phyloP scores from a whole-genome alignment of 805 yeast genomes.

The Pichia sporocuriosa region DNA sequence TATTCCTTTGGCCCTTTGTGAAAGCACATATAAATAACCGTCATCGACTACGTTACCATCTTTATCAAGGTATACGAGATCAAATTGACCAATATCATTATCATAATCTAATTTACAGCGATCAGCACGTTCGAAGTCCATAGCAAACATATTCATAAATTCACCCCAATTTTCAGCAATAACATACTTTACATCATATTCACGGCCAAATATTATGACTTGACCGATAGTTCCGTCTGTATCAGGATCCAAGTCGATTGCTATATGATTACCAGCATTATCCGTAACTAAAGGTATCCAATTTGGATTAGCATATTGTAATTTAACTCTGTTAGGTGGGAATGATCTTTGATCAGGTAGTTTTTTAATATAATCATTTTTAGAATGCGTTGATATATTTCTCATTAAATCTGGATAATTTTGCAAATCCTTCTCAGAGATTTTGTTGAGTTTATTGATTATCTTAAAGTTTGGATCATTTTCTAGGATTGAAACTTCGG shows the following conservation, averaged over 20 bases:
- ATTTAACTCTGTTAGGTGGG: slow-evolving; percentile 67
- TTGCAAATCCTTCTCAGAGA: slow-evolving; percentile 14
- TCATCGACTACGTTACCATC: slow-evolving; percentile 4
- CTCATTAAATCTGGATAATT: slow-evolving; percentile 22
- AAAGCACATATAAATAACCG: slow-evolving; percentile 9
- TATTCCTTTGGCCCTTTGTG: slow-evolving; percentile 3
- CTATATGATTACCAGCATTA: slow-evolving; percentile 81
- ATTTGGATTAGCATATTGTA: slow-evolving; percentile 68
- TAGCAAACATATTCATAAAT: slow-evolving; percentile 69
- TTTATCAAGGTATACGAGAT: slow-evolving; percentile 8
- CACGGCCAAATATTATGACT: slow-evolving; percentile 85
- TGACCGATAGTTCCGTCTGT: slow-evolving; percentile 72
- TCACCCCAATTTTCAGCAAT: slow-evolving; percentile 85
- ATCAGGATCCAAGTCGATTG: slow-evolving; percentile 77
- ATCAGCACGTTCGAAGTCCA: slow-evolving; percentile 38
- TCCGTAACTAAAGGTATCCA: slow-evolving; percentile 92
- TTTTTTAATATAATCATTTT: slow-evolving; percentile 31
- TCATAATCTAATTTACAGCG: slow-evolving; percentile 10
- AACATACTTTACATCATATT: slow-evolving; percentile 78
- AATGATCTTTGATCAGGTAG: slow-evolving; percentile 52
- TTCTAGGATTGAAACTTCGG: slow-evolving; percentile 6
- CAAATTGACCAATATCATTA: slow-evolving; percentile 3
- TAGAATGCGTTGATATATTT: slow-evolving; percentile 19
- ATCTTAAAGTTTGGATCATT: slow-evolving; percentile 18
- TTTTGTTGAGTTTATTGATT: slow-evolving; percentile 13